A percentile compares a stretch with the other conserved stretches of the same genome.
phyloP scores from a whole-genome alignment of 352 stramenopile species.

The Phytophthora kernoviae region DNA sequence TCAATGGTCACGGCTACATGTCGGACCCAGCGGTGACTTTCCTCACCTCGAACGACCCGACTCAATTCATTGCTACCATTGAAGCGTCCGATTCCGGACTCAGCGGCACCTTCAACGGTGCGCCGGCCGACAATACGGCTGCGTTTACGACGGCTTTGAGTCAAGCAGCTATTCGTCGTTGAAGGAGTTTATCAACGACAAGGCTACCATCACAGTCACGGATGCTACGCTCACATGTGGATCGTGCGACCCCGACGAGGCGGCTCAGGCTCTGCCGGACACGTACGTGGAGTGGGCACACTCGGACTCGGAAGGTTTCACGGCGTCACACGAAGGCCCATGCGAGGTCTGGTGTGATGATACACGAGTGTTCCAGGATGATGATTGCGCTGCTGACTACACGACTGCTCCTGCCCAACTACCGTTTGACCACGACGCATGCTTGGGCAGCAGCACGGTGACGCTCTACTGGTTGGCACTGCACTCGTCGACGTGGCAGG shows the following conservation, averaged over 20 bases:
- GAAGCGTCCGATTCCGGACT: conserved; percentile 28
- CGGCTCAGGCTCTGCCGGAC: conserved; percentile 21
- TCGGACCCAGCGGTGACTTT: conserved; percentile 30
- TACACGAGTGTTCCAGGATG: not conserved
- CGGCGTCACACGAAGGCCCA: conserved; percentile 1
- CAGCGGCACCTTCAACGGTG: conserved; percentile 24
- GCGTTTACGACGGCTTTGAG: conserved; percentile 30
- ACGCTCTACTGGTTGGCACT: conserved; percentile 3
- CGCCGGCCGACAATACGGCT: conserved; percentile 27
- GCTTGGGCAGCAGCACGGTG: not conserved
- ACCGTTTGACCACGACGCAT: not conserved
- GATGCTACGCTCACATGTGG: conserved; percentile 33
- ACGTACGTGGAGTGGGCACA: conserved; percentile 36
- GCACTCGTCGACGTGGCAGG: conserved; percentile 1
- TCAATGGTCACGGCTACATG: conserved; percentile 30
- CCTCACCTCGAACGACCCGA: conserved; percentile 21
- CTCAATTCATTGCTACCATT: conserved; percentile 38
- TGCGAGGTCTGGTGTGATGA: conserved; percentile 1
- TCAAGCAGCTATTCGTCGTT: conserved; percentile 30
- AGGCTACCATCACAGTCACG: conserved; percentile 23
- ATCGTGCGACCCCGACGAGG: conserved; percentile 20
- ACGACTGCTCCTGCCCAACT: not conserved
- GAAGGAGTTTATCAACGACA: conserved; percentile 33
- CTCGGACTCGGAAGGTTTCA: conserved; percentile 25
- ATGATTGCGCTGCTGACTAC: conserved; percentile 1